Base-by-base conservation (phyloP, 2,329 filamentous ascomycete genomes). In the Pseudocercospora pini-densiflorae region DNA sequence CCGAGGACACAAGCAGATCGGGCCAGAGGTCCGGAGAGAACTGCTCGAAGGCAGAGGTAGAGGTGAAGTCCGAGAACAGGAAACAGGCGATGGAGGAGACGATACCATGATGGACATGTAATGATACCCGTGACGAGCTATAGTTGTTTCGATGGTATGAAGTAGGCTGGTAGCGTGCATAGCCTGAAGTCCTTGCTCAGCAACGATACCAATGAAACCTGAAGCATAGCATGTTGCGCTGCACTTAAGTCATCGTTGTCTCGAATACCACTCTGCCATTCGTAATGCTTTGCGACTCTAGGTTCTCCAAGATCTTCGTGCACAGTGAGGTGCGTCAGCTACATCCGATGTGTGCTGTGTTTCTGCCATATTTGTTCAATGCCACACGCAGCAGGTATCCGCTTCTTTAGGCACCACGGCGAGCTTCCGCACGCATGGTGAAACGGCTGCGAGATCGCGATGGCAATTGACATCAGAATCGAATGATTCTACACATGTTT, bases 1-100 rank as follows among this genome's bases (percentile, higher is more conserved):
- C 3, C 89, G 94, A 68, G 94, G 94, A 0, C 95, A 99, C 81
- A 89, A 89, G 68, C 88, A 90, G 67, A 97, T 99, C 70, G 93
- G 93, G 0, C 93, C 95, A 0, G 95, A 98, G 78, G 92, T 98
- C 27, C 85, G 95, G 72, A 88, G 93, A 74, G 94, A 99, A 78
- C 78, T 99, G 75, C 80, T 98, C 57, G 93, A 93, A 27, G 95
- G 95, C 1, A 86, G 95, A 79, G 94, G 93, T 1, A 87, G 95
- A 69, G 94, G 94, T 43, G 88, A 94, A 5, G 83, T 89, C 24
- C 77, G 89, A 23, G 90, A 92, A 78, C 86, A 80, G 80, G 71
- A 83, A 80, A 75, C 86, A 74, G 24, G 81, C 87, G 72, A 71
- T 47, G 89, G 93, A 72, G 94, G 87, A 63, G 87, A 98, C 78